Evolutionary conservation across 176 grass and related monocot species (phyloP), one percentile per base, ranked within the genome.

Genomic region (Oryza meridionalis): DNA sequence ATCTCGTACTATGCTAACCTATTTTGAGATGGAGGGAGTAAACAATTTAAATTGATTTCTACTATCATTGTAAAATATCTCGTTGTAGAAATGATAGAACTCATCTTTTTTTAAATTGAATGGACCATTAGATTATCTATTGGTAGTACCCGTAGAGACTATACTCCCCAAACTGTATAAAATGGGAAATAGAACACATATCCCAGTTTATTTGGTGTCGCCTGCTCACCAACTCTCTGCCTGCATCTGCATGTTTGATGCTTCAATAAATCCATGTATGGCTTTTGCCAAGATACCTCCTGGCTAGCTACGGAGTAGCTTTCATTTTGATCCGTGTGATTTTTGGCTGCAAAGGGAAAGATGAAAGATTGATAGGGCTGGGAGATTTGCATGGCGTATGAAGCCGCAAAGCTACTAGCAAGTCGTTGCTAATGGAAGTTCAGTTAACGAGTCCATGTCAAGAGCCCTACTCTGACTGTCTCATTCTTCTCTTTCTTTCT

Each of bases 381-480:
- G 46, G 46, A 25, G 58, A 11, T 86, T 81, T 82, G 84, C 69
- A 83, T 90, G 79, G 79, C 88, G 88, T 86, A 86, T 65, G 68
- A 83, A 42, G 27, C 37, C 46, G 61, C 47, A 61, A 86, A 90
- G 75, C 37, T 37, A 45, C 49, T 13, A 8, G 38, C 38, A 8
- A 58, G 62, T 86, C 27, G 75, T 90, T 87, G 69, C 75, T 82
- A 78, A 67, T 88, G 82, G 73, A 78, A 19, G 4, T 50, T 61
- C 73, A 16, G 86, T 78, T 85, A 53, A 50, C 17, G 11, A 55
- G 82, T 81, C 85, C 55, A 10, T 77, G 49, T 77, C 82, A 77
- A 16, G 53, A 29, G 47, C 42, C 82, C 44, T 67, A 74, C 44
- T 61, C 5, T 67, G 70, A 12, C 26, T 46, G 35, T 37, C 24